A percentile compares a stretch with the other conserved stretches of the same genome.
phyloP scores from a whole-genome alignment of 2,329 filamentous ascomycete genomes.

The Calonectria ilicicola region DNA sequence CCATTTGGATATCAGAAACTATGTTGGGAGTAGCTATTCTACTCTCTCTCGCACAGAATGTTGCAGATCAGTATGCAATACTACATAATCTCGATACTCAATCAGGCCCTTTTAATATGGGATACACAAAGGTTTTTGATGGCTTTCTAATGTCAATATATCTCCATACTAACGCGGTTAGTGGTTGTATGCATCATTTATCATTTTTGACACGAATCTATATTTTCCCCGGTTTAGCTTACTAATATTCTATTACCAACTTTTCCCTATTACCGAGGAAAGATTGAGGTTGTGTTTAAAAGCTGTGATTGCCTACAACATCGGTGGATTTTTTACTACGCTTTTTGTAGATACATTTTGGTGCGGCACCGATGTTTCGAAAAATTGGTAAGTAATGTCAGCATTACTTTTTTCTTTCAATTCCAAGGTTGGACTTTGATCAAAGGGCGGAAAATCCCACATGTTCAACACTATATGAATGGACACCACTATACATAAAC shows the following conservation, averaged over 20 bases:
- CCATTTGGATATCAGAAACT: background rate
- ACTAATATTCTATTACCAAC: background rate
- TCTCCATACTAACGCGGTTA: background rate
- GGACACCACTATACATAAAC: background rate
- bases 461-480: background rate
- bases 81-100: background rate
- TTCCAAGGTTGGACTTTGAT: background rate
- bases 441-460: background rate
- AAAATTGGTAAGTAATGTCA: background rate
- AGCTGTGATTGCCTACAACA: background rate
- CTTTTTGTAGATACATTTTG: background rate
- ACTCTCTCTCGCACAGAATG: background rate
- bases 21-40: background rate
- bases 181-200: background rate
- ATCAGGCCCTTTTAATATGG: background rate
- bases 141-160: background rate
- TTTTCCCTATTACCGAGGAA: background rate
- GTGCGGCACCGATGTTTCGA: background rate
- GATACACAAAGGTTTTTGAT: background rate
- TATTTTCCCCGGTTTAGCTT: background rate
- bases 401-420: background rate
- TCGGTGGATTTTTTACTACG: background rate
- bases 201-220: background rate
- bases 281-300: background rate
- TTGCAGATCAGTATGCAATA: background rate